Evolutionary conservation across 2,329 filamentous ascomycete genomes (phyloP), one percentile per base, ranked within the genome.

Genomic region (Clonostachys sp.): DNA sequence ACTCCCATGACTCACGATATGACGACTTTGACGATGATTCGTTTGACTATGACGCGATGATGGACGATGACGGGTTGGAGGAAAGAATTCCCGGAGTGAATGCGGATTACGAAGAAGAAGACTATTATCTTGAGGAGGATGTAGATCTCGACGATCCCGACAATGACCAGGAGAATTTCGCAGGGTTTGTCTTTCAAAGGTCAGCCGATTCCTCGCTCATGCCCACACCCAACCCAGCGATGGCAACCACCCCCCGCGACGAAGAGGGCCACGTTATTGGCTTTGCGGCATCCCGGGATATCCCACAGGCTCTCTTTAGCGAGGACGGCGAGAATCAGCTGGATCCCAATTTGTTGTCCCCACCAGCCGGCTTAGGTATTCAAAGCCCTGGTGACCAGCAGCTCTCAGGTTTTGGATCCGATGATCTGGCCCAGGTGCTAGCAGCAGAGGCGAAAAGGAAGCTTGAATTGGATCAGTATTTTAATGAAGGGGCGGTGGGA

Each of bases 381-480:
- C 47, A 54, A 55, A 39, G 17, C 17, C 14, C 10, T 39, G 12
- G 36, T 39, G 14, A n/a, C 14, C 36, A 39, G 14, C 7, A 6
- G 17, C 17, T 18, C 14, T 39, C 14, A n/a, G 36, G 36, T 39
- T 18, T 12, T 39, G 41, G 53, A 57, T 18, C 14, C 10, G 36
- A 39, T 18, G 36, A 39, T 39, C 17, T n/a, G 14, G 10, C 55
- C 51, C 44, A 54, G 51, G 46, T 53, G 8, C 36, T 18, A 12
- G 14, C 35, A 12, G 30, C 30, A 12, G 14, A 43, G 24, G 24
- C 33, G 12, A 35, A 20, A 16, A 18, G 17, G n/a, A 34, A 24
- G 5, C 35, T 33, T 14, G 75, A 80, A 34, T 82, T 86, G 53
- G 85, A 89, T 52, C 67, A 88, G 33, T 89, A 88, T 60, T 89